Conservation (phyloP, 2,329 filamentous ascomycete genomes). For the Fusarium oxysporum region DNA sequence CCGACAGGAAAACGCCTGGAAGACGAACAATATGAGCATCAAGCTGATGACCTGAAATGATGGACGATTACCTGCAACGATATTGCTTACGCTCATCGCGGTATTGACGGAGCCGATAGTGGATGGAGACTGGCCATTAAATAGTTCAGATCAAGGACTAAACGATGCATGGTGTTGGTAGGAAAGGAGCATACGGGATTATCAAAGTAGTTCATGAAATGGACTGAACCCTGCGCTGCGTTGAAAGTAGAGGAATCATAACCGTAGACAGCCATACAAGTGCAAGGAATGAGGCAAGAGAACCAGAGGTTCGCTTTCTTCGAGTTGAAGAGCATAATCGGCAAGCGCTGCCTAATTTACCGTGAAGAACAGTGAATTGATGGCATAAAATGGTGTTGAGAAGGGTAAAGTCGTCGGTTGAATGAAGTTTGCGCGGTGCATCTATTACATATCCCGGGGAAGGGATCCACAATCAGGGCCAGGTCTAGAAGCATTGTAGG, state of each 20-base stretch:
- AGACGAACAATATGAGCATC: not conserved
- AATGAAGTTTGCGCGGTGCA: not conserved
- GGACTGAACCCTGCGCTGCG: slow-evolving; percentile 3
- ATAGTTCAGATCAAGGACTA: not conserved
- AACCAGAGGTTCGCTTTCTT: slow-evolving; percentile 16
- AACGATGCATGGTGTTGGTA: not conserved
- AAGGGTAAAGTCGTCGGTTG: not conserved
- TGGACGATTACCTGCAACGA: not conserved
- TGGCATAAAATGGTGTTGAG: not conserved
- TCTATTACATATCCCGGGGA: not conserved
- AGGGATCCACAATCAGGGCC: not conserved
- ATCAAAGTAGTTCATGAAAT: slow-evolving; percentile 17
- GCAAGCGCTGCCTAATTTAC: accelerated
- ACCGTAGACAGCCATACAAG: slow-evolving; percentile 5
- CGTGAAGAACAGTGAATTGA: not conserved
- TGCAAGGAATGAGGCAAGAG: slow-evolving; percentile 4
- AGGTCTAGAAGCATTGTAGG: not conserved
- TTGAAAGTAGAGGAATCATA: slow-evolving; percentile 17
- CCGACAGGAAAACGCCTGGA: slow-evolving; percentile 5
- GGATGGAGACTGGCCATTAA: not conserved
- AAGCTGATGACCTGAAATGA: not conserved
- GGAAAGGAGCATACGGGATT: not conserved
- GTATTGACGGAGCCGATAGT: slow-evolving; percentile 6
- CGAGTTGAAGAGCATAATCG: not conserved
- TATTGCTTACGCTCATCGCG: not conserved